These are phyloP conservation scores for Telopea speciosissima DNA, from an alignment of 177 flowering plant genomes.

Conservation along the genomic window DNA sequence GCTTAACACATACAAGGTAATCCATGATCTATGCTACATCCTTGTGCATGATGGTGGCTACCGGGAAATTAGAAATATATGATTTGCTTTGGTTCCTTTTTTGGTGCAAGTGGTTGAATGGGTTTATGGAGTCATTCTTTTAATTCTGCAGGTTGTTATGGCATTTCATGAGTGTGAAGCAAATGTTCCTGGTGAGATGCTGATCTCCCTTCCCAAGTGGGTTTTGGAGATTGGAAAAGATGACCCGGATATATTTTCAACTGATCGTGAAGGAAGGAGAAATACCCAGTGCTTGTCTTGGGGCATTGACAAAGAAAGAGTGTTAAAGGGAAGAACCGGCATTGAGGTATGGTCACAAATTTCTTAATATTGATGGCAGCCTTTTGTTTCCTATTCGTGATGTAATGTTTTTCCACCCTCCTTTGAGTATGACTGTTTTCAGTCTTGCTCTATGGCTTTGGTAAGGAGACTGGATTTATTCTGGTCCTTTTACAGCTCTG, in stretches of 20 bases:
- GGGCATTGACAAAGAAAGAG: constrained; percentile 87
- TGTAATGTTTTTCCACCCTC: neutral
- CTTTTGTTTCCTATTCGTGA: neutral
- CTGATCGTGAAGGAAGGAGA: constrained; percentile 76
- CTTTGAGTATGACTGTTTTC: neutral
- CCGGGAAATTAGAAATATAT: too few species aligned
- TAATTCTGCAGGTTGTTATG: constrained; percentile 55
- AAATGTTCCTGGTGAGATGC: constrained; percentile 35
- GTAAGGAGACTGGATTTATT: neutral
- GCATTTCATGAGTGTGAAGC: constrained; percentile 71
- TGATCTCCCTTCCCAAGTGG: constrained; percentile 70
- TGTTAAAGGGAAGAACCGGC: constrained; percentile 73
- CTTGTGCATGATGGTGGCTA: neutral
- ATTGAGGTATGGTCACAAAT: constrained; percentile 52
- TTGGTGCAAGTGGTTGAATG: neutral
- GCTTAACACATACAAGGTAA: neutral
- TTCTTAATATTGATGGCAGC: neutral
- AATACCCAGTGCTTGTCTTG: constrained; percentile 77
- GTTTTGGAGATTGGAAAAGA: constrained; percentile 65
- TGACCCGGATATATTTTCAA: constrained; percentile 67
- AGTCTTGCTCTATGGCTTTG: too few species aligned
- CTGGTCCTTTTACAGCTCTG: too few species aligned
- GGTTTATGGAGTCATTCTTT: constrained; percentile 6
- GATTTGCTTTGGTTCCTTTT: constrained; percentile 1
- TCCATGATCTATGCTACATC: neutral